Evolutionary conservation across 331 rosid species (phyloP).

Genomic region (Stylosanthes scabra): DNA sequence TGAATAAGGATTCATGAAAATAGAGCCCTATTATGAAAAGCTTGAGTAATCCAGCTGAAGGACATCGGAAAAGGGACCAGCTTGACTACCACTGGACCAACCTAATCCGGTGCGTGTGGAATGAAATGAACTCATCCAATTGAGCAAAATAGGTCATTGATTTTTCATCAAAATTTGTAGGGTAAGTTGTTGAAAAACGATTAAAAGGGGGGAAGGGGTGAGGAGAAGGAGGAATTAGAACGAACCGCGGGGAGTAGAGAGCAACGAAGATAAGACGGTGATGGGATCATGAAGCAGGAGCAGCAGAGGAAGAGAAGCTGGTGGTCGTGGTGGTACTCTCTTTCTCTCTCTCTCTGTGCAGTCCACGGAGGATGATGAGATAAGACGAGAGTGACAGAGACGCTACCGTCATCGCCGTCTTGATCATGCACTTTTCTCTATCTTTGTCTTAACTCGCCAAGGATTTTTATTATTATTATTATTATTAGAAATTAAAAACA

Average conservation of each 20-base stretch:
- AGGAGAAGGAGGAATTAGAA: no score
- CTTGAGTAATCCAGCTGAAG: not conserved
- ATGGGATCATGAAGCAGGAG: constrained; percentile 3
- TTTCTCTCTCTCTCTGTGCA: no score
- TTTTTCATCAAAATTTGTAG: not conserved
- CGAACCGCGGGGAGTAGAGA: constrained; percentile 22
- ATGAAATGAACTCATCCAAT: not conserved
- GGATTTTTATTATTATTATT: no score
- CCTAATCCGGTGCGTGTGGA: not conserved
- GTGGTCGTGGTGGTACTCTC: no score
- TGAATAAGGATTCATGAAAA: constrained; percentile 5
- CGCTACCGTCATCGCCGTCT: no score
- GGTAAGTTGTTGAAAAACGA: constrained; percentile 1
- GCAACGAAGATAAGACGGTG: not conserved
- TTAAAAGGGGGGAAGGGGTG: no score
- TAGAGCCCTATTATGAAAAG: not conserved
- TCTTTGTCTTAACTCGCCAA: no score
- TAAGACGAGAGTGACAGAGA: no score
- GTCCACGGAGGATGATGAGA: no score
- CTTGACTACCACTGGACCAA: not conserved
- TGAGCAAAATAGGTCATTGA: constrained; percentile 6
- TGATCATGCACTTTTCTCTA: no score
- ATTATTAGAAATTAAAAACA: no score
- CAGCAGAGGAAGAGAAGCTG: not conserved
- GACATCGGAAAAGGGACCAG: not conserved